Evolutionary conservation across 352 stramenopile genomes (phyloP).

Genomic region (Phytopythium boreale): DNA sequence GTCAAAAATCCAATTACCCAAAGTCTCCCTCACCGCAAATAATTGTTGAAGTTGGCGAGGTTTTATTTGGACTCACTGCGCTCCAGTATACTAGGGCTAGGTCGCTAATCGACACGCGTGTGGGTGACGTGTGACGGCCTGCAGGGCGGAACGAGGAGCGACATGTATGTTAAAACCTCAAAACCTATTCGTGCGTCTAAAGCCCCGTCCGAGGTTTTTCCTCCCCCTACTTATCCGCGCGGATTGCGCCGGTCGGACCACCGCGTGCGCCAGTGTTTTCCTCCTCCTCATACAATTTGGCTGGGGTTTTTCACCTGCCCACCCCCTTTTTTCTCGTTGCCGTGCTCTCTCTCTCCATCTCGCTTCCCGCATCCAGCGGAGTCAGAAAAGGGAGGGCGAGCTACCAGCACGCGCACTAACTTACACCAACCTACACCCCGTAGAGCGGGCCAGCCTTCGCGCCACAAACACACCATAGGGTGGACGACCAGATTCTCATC

Average conservation of each 20-base stretch:
- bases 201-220: too few relatives aligned
- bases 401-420: not conserved
- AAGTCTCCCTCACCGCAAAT: not conserved
- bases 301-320: not conserved
- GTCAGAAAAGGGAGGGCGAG: not conserved
- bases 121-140: not conserved
- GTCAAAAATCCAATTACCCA: too few relatives aligned
- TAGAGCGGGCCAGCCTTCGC: not conserved
- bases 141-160: not conserved
- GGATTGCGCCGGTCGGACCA: too few relatives aligned
- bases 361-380: not conserved
- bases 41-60: constrained; percentile 5
- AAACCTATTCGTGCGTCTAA: not conserved
- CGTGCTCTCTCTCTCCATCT: not conserved
- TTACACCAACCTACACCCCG: not conserved
- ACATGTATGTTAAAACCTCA: constrained; percentile 1
- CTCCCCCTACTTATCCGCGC: too few relatives aligned
- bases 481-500: not conserved
- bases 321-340: not conserved
- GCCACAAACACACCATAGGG: not conserved
- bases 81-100: not conserved
- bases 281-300: not conserved
- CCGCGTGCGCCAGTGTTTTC: not conserved
- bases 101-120: not conserved
- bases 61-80: not conserved